Percentiles rank a stretch among this genome's conserved stretches.
Conservation (phyloP, 352 stramenopile genomes). For the Phytopythium kandeliae region DNA sequence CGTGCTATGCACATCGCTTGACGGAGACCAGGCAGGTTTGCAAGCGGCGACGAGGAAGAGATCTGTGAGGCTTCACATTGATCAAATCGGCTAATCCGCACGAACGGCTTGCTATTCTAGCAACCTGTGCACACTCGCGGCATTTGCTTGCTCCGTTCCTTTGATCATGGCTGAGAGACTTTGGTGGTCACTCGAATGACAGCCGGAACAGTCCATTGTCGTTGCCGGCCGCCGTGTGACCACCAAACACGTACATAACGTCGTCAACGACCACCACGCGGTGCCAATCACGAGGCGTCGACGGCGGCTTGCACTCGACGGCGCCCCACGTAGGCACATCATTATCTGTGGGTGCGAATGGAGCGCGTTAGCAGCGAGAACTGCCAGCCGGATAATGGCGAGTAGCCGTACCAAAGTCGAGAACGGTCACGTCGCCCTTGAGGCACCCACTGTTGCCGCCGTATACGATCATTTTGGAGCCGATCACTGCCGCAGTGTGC, state of each 20-base stretch:
- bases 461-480: constrained; percentile 45
- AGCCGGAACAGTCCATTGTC: constrained; percentile 41
- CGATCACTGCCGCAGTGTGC: constrained; percentile 38
- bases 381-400: not conserved
- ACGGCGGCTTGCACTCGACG: constrained; percentile 30
- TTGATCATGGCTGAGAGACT: not conserved
- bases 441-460: constrained; percentile 53
- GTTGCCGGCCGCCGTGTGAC: constrained; percentile 35
- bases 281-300: constrained; percentile 46
- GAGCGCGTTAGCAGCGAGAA: not conserved
- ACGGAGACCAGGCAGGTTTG: not conserved
- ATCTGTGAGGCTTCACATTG: too few relatives aligned
- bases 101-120: too few relatives aligned
- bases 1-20: not conserved
- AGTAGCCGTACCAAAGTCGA: constrained; percentile 30
- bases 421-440: constrained; percentile 46
- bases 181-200: constrained; percentile 1
- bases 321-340: constrained; percentile 42
- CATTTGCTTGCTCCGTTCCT: too few relatives aligned
- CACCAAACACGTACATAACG: constrained; percentile 52
- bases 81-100: too few relatives aligned
- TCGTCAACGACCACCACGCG: constrained; percentile 30
- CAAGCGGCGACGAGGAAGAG: too few relatives aligned
- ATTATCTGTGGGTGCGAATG: constrained; percentile 8
- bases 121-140: too few relatives aligned